phyloP scores from a whole-genome alignment of 345 rosid genomes.

The Erucastrum elatum region DNA sequence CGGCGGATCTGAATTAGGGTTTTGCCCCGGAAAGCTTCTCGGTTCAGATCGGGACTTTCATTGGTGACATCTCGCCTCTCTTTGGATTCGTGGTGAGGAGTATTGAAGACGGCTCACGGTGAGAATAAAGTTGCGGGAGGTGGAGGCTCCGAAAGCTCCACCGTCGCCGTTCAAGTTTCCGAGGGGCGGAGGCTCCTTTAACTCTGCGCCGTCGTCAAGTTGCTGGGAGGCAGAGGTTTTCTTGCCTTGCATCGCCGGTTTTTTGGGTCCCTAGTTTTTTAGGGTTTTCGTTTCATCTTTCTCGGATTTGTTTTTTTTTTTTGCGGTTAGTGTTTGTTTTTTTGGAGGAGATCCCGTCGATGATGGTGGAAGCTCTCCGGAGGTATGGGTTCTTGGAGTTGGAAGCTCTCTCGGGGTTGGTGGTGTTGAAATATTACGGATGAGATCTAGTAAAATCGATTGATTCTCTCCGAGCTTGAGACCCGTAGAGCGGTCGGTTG shows the following conservation, averaged over 20 bases:
- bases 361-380: not conserved
- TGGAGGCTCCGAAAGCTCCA: not conserved
- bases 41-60: too few species aligned
- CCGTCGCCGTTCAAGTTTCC: not conserved
- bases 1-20: too few species aligned
- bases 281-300: not conserved
- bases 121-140: not conserved
- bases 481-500: not conserved
- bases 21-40: too few species aligned
- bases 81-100: too few species aligned
- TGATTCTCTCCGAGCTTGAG: not conserved
- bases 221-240: not conserved
- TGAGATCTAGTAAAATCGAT: not conserved
- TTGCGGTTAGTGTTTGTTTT: not conserved
- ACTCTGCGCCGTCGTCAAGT: not conserved
- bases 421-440: not conserved
- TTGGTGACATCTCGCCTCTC: too few species aligned
- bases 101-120: not conserved
- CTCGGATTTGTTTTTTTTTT: not conserved
- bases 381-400: not conserved
- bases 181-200: not conserved
- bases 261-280: not conserved
- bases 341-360: not conserved
- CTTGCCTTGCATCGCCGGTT: not conserved
- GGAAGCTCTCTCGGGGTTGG: not conserved